Evolutionary conservation across 352 stramenopile genomes (phyloP).

Genomic region (Phytophthora quininea): DNA sequence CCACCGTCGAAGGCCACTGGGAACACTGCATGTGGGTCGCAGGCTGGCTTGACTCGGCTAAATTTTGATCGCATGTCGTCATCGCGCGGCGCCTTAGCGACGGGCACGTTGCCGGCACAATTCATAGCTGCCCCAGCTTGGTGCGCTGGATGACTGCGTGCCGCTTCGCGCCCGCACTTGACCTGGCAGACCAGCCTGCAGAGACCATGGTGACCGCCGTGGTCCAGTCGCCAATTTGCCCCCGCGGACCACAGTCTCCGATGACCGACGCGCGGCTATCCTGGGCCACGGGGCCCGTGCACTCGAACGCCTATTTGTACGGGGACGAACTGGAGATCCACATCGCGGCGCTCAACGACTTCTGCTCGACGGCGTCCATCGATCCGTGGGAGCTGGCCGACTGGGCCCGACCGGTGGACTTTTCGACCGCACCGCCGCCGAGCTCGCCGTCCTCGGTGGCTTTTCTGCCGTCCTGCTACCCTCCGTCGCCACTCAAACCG

Average conservation of each 20-base stretch:
- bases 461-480: slow-evolving; percentile 20
- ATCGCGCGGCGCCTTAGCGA: no score
- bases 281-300: slow-evolving; percentile 6
- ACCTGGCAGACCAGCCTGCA: neutral
- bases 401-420: neutral
- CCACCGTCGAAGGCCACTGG: no score
- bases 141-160: no score
- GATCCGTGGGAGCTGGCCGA: neutral
- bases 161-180: neutral
- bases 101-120: no score
- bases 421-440: neutral
- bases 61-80: no score
- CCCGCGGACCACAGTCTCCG: neutral
- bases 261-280: slow-evolving; percentile 21
- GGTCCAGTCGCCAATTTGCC: slow-evolving; percentile 26
- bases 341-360: slow-evolving; percentile 27
- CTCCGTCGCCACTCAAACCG: slow-evolving; percentile 3
- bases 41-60: no score
- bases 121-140: no score
- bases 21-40: no score
- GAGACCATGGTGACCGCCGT: neutral
- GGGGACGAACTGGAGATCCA: slow-evolving; percentile 37
- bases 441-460: slow-evolving; percentile 33
- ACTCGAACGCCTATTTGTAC: slow-evolving; percentile 34
- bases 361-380: slow-evolving; percentile 14